A percentile compares a stretch with the other conserved stretches of the same genome.
These are phyloP conservation scores for Pholiota conissans DNA, from an alignment of 768 basidiomycete genomes.

Conservation along the genomic window DNA sequence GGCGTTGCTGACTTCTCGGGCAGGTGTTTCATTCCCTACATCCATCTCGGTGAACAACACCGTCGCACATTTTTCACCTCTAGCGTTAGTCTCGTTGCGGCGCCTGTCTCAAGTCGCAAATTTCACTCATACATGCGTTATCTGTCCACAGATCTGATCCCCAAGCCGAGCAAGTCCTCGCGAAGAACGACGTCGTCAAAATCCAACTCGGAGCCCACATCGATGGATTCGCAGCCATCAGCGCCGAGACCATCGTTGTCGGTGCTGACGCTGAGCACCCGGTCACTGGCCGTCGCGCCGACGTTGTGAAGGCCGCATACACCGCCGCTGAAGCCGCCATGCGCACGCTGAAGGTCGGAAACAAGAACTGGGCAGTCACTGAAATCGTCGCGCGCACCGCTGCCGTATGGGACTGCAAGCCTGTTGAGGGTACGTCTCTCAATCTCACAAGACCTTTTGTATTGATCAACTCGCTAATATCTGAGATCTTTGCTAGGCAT, in stretches of 20 bases:
- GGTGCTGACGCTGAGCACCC: conserved; percentile 74
- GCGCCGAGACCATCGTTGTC: conserved; percentile 91
- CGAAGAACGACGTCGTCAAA: conserved; percentile 92
- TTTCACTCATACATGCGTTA: background rate
- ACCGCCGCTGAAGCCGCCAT: conserved; percentile 89
- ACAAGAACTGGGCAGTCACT: conserved; percentile 95
- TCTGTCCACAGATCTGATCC: conserved; percentile 64
- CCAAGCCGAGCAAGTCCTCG: conserved; percentile 64
- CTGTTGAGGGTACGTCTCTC: conserved; percentile 78
- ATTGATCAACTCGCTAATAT: conserved; percentile 2
- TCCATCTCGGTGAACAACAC: conserved; percentile 92
- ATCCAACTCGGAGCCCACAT: conserved; percentile 96
- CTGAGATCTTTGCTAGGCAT: conserved; percentile 55
- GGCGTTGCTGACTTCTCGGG: background rate
- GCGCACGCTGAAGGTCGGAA: conserved; percentile 88
- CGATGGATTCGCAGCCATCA: conserved; percentile 93
- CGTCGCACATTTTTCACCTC: conserved; percentile 96
- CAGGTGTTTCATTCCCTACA: conserved; percentile 94
- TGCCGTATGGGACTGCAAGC: conserved; percentile 79
- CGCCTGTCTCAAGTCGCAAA: conserved; percentile 4
- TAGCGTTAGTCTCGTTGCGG: conserved; percentile 60
- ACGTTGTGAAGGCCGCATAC: conserved; percentile 93
- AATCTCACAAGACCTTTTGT: background rate
- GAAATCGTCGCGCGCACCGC: conserved; percentile 78
- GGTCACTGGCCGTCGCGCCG: conserved; percentile 84